Conservation (phyloP, 2,329 filamentous ascomycete species). For the Magnaporthales sp. region DNA sequence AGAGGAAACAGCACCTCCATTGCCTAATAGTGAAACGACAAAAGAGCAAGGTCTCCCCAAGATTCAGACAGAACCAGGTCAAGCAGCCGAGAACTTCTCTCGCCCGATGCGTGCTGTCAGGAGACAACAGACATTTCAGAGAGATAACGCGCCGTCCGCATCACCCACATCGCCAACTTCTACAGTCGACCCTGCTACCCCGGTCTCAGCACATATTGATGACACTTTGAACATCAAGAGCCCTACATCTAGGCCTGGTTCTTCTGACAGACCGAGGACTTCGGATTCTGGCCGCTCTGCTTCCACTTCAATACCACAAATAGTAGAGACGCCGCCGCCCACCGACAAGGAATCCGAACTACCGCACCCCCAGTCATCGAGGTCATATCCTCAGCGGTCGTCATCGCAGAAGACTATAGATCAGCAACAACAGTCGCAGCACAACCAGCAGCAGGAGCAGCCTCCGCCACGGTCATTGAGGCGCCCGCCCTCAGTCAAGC, state of each 20-base stretch:
- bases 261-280: slow-evolving; percentile 11
- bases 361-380: slow-evolving; percentile 14
- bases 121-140: slow-evolving; percentile 39
- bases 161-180: slow-evolving; percentile 12
- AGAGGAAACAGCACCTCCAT: slow-evolving; percentile 32
- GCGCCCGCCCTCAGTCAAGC: slow-evolving; percentile 12
- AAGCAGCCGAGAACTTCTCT: slow-evolving; percentile 50
- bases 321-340: slow-evolving; percentile 55
- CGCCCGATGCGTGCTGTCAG: slow-evolving; percentile 42
- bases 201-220: not conserved
- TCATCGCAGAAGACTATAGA: slow-evolving; percentile 37
- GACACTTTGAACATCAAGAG: not conserved
- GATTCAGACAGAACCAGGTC: slow-evolving; percentile 61
- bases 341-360: slow-evolving; percentile 23
- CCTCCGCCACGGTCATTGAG: slow-evolving; percentile 22
- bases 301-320: slow-evolving; percentile 15
- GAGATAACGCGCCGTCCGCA: slow-evolving; percentile 21
- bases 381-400: slow-evolving; percentile 42
- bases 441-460: slow-evolving; percentile 13
- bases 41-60: slow-evolving; percentile 46
- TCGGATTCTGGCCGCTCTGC: slow-evolving; percentile 18
- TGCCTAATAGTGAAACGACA: slow-evolving; percentile 33
- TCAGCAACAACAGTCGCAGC: slow-evolving; percentile 10
- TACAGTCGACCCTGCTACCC: slow-evolving; percentile 15
- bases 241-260: not conserved